Evolutionary conservation across 805 yeast species (phyloP).

Genomic region (Kodamaea kaohsiungensis): DNA sequence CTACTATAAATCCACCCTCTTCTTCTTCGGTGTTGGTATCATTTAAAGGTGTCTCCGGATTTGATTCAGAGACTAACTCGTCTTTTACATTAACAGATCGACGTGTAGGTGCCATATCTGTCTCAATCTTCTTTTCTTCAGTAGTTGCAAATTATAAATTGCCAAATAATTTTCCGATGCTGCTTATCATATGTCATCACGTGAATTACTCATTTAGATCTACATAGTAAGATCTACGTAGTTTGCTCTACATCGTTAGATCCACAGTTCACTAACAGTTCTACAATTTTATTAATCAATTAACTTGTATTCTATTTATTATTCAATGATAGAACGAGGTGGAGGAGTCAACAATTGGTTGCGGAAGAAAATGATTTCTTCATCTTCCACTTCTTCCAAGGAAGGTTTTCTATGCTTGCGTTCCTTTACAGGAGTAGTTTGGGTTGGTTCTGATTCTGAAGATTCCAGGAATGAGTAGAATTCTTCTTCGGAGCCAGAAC

Average conservation of each 20-base stretch:
- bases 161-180: neutral
- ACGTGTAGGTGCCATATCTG: conserved; percentile 10
- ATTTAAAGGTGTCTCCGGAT: neutral
- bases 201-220: neutral
- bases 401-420: conserved; percentile 14
- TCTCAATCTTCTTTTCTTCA: neutral
- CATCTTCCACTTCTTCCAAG: conserved; percentile 34
- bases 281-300: neutral
- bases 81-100: neutral
- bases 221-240: neutral
- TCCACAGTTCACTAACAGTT: neutral
- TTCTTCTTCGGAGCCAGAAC: neutral
- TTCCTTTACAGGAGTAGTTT: conserved; percentile 1
- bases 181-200: neutral
- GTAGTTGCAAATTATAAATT: neutral
- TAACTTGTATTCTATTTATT: neutral
- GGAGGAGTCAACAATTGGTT: conserved; percentile 14
- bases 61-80: neutral
- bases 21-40: conserved; percentile 7
- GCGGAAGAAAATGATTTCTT: conserved; percentile 26
- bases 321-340: conserved; percentile 9
- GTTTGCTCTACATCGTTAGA: too few species aligned
- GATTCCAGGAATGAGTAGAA: neutral
- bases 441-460: conserved; percentile 3
- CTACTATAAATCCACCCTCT: conserved; percentile 43